Evolutionary conservation across 1,284 basidiomycete genomes (phyloP), one percentile per base, ranked within the genome.

Genomic region (Puccinia novopanici): DNA sequence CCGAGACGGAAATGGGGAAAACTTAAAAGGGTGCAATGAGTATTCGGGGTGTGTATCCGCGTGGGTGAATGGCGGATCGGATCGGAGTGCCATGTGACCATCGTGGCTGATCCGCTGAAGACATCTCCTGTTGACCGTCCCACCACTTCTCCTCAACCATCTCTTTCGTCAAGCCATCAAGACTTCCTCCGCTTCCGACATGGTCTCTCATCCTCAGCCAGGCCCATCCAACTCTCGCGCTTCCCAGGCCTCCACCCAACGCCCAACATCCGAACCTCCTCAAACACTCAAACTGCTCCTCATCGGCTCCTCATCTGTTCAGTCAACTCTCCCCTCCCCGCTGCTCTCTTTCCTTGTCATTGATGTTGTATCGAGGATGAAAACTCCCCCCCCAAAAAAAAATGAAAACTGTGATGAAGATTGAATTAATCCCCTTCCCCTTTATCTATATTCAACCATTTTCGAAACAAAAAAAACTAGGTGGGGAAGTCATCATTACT

Each of bases 401-500:
- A 24, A 30, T 8, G 17, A 59, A 3, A 24, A 50, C 22, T 27
- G 22, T 72, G 34, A n/a, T n/a, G n/a, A n/a, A n/a, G n/a, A n/a
- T 42, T 70, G 37, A 19, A 22, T 19, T 54, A 54, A 45, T 68
- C 9, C 45, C 40, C 45, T 52, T 13, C 12, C 34, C 22, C 0
- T 54, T 19, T 42, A 30, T 37, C 24, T 63, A 0, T 59, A 37
- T 24, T 37, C 30, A 40, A 42, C 50, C 17, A 10, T 19, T 19
- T 52, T n/a, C 77, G 48, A 34, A 40, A 37, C 72, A 27, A 17
- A 40, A 57, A 57, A 13, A 48, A 24, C 24, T 1, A 75, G 80
- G 73, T 77, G 9, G 75, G 73, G 30, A 89, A 89, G 84, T 89
- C 93, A 81, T 95, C 93, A 82, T 88, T 99, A 9, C 87, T 99